Evolutionary conservation across 176 grass and related monocot species (phyloP), one percentile per base, ranked within the genome.

Genomic region (Pharus latifolius): DNA sequence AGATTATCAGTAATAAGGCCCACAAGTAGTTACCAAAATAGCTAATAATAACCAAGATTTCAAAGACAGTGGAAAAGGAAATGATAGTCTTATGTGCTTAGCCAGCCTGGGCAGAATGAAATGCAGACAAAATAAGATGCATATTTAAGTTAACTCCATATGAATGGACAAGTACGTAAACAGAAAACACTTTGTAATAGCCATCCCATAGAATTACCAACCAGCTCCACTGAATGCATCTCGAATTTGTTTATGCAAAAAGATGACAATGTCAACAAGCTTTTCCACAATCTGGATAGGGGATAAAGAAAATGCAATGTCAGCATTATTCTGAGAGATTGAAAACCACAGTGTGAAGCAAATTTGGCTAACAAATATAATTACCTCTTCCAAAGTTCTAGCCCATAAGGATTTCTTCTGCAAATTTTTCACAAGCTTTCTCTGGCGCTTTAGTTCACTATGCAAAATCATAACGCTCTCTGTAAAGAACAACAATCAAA

Each of bases 341-440:
- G 16, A 18, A 55, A 24, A 54, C 5, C 17, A 4, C 40, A 11
- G 32, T 34, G n/a, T 23, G 57, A 42, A 63, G 47, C 20, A 26
- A 55, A 38, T 72, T 6, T 65, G 41, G 41, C 16, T 66, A 25
- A 14, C 19, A 12, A 43, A 73, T 35, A 49, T 65, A 66, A 70
- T 83, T 87, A 97, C 89, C 79, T 88, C 90, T 82, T 94, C 95
- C 76, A 98, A 91, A 79, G 49, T 83, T 78, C 76, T 90, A 41
- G 87, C 81, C 95, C 95, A 98, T 49, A 98, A 70, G 33, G 90
- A 98, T 79, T 98, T 98, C 87, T 94, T 98, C 76, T 94, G 85
- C 58, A 98, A 79, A 80, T 81, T 87, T 81, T 92, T 98, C 51
- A 98, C 90, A 74, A 88, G 72, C 76, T 94, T 98, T 45, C 87